phyloP scores from a whole-genome alignment of 2,329 filamentous ascomycete genomes.

The Penicillium sp. region DNA sequence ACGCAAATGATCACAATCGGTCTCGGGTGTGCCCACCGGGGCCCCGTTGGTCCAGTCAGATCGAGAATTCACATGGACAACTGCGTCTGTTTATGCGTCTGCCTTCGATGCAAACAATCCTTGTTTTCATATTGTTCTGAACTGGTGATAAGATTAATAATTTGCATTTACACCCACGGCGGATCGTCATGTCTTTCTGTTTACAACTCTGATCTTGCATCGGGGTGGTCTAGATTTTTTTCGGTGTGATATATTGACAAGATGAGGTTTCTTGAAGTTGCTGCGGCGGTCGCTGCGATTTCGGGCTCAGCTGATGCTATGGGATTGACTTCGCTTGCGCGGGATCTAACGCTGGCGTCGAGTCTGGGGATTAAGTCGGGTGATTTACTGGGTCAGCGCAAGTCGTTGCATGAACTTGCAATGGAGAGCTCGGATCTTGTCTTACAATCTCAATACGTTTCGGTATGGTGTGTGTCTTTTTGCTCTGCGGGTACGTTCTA shows the following conservation, averaged over 20 bases:
- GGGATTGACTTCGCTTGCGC: slow-evolving; percentile 6
- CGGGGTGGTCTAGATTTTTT: neutral
- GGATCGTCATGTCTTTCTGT: neutral
- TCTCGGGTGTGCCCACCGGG: slow-evolving; percentile 7
- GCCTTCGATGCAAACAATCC: slow-evolving; percentile 11
- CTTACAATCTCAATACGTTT: slow-evolving; percentile 3
- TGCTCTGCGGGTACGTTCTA: neutral
- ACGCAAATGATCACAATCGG: slow-evolving; percentile 5
- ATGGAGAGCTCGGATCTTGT: neutral
- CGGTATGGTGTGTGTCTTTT: slow-evolving; percentile 2
- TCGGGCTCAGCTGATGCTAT: slow-evolving; percentile 6
- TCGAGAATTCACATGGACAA: slow-evolving; percentile 4
- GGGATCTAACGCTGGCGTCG: slow-evolving; percentile 18
- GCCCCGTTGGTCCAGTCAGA: neutral
- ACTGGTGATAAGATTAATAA: slow-evolving; percentile 10
- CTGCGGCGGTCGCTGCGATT: slow-evolving; percentile 7
- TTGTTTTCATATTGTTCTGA: slow-evolving; percentile 7
- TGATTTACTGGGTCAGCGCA: slow-evolving; percentile 6
- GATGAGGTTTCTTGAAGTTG: slow-evolving; percentile 8
- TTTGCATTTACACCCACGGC: slow-evolving; percentile 6
- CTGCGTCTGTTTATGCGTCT: slow-evolving; percentile 2
- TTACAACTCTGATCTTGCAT: neutral
- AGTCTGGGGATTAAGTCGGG: slow-evolving; percentile 17
- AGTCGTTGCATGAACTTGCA: slow-evolving; percentile 5
- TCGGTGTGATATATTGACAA: neutral